Percentiles rank a stretch among this genome's conserved stretches.
phyloP scores from a whole-genome alignment of 352 stramenopile species.

The Phytophthora gonapodyides region DNA sequence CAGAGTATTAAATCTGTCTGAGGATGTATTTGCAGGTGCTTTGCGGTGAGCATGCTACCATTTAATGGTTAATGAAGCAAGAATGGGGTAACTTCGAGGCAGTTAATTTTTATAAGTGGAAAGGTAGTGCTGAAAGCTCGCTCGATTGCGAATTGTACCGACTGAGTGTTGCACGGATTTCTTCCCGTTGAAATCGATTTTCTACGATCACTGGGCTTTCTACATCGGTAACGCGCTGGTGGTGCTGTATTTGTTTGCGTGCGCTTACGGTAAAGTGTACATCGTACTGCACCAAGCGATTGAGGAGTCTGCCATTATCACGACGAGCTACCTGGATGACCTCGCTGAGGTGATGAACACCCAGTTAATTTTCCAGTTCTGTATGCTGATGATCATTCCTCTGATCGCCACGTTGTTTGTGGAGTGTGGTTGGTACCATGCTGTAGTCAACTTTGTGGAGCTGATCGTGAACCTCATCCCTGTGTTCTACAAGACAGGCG shows the following conservation, averaged over 20 bases:
- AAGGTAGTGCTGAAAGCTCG: slow-evolving; percentile 80
- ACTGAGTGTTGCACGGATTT: slow-evolving; percentile 88
- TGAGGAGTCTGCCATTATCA: slow-evolving; percentile 74
- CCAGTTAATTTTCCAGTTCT: slow-evolving; percentile 90
- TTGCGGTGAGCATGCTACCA: slow-evolving; percentile 75
- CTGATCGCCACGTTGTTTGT: slow-evolving; percentile 84
- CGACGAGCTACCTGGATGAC: slow-evolving; percentile 73
- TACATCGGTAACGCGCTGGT: slow-evolving; percentile 88
- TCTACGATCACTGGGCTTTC: slow-evolving; percentile 89
- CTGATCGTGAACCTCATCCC: slow-evolving; percentile 80
- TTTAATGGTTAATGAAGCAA: slow-evolving; percentile 90
- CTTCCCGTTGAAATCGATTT: slow-evolving; percentile 90
- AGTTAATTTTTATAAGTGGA: slow-evolving; percentile 86
- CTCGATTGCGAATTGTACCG: slow-evolving; percentile 78
- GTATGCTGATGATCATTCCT: slow-evolving; percentile 88
- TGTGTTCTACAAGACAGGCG: slow-evolving; percentile 88
- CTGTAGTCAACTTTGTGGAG: slow-evolving; percentile 79
- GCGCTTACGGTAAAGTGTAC: slow-evolving; percentile 88
- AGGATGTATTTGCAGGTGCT: slow-evolving; percentile 88
- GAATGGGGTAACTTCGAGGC: slow-evolving; percentile 87
- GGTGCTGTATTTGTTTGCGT: slow-evolving; percentile 83
- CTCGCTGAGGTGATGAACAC: slow-evolving; percentile 85
- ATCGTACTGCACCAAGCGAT: slow-evolving; percentile 77
- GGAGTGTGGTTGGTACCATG: slow-evolving; percentile 84
- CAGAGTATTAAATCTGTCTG: slow-evolving; percentile 90